Conservation (phyloP, 2,329 filamentous ascomycete genomes). For the Penicillium sp. region DNA sequence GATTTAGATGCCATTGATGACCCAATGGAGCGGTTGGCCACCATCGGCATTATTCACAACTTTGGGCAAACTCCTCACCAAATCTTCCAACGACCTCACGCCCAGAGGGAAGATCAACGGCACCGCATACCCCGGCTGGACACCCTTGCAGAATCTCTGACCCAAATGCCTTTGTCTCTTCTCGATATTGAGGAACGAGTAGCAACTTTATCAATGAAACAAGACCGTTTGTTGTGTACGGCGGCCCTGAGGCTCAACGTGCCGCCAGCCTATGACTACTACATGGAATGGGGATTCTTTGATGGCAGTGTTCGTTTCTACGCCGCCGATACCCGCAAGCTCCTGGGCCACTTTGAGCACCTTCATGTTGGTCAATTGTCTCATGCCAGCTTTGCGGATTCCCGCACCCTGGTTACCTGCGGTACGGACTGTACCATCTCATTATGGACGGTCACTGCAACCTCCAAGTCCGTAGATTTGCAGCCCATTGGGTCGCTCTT, state of each 20-base stretch:
- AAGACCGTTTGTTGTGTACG: conserved; percentile 79
- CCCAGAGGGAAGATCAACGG: conserved; percentile 67
- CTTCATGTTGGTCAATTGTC: conserved; percentile 89
- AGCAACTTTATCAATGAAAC: conserved; percentile 71
- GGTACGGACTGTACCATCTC: conserved; percentile 90
- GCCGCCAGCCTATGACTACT: conserved; percentile 82
- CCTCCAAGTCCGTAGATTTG: conserved; percentile 72
- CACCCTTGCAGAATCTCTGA: conserved; percentile 71
- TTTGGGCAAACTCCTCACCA: conserved; percentile 98
- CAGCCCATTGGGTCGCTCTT: conserved; percentile 78
- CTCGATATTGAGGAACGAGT: conserved; percentile 77
- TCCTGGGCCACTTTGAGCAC: conserved; percentile 88
- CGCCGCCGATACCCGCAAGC: conserved; percentile 75
- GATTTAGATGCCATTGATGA: conserved; percentile 90
- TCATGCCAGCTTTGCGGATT: conserved; percentile 79
- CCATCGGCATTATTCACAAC: conserved; percentile 96
- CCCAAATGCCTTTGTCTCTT: conserved; percentile 74
- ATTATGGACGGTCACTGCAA: conserved; percentile 70
- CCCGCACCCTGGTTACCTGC: conserved; percentile 84
- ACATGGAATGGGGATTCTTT: conserved; percentile 92
- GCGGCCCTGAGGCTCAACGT: conserved; percentile 84
- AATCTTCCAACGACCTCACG: conserved; percentile 80
- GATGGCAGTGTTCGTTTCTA: conserved; percentile 93
- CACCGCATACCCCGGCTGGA: conserved; percentile 72
- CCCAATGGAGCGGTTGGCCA: conserved; percentile 79